These are phyloP conservation scores for Eragrostis nindensis DNA, from an alignment of 176 grass and related monocot species.

Conservation along the genomic window DNA sequence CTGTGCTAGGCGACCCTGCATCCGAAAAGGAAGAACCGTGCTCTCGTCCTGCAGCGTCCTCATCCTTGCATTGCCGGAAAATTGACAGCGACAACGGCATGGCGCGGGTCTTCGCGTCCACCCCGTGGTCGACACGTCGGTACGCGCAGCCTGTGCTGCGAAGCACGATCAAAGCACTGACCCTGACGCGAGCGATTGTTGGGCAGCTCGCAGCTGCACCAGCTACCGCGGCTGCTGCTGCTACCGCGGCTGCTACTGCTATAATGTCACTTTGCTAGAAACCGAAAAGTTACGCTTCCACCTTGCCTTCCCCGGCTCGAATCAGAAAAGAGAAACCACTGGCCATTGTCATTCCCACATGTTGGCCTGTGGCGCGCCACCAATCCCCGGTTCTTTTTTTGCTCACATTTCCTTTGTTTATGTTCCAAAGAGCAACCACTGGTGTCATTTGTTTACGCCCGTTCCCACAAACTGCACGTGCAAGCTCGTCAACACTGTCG, in stretches of 20 bases:
- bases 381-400: background rate
- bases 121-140: background rate
- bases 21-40: no score
- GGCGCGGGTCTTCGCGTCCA: background rate
- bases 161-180: no score
- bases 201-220: background rate
- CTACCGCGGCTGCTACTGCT: background rate
- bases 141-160: background rate
- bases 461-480: conserved; percentile 2
- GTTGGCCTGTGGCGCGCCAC: background rate
- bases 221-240: background rate
- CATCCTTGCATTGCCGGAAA: background rate
- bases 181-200: background rate
- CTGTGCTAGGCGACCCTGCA: no score
- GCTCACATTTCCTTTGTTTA: background rate
- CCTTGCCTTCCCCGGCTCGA: background rate
- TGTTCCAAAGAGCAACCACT: background rate
- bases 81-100: background rate
- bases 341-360: background rate
- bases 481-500: background rate
- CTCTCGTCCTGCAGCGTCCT: background rate
- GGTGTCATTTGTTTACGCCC: background rate
- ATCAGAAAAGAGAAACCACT: background rate
- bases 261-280: no score
- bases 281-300: background rate